Conservation (phyloP, 495 filamentous ascomycete species). For the Penicillium taxi region DNA sequence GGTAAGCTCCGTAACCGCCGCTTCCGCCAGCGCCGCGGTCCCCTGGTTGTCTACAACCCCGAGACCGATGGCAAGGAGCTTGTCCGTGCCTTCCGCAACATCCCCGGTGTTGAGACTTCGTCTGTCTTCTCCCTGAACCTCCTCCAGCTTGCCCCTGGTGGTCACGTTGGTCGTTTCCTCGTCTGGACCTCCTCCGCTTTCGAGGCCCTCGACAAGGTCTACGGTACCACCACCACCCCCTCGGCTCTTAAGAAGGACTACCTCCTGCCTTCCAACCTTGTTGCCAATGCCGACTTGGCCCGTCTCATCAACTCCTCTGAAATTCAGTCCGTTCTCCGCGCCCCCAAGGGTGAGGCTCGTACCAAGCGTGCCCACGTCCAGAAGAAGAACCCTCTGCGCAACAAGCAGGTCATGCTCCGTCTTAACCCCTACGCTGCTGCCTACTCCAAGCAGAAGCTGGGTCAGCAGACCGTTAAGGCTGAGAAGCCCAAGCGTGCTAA, state of each 20-base stretch:
- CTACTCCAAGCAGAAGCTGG: conserved; percentile 76
- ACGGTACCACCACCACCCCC: conserved; percentile 78
- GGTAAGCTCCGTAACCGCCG: conserved; percentile 93
- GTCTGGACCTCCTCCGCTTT: conserved; percentile 98
- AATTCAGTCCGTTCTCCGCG: conserved; percentile 86
- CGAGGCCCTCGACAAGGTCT: conserved; percentile 90
- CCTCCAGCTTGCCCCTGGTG: conserved; percentile 96
- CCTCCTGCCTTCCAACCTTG: conserved; percentile 80
- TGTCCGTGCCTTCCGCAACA: conserved; percentile 90
- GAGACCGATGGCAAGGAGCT: conserved; percentile 88
- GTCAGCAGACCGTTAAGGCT: conserved; percentile 49
- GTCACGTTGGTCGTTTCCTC: conserved; percentile 97
- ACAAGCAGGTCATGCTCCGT: conserved; percentile 93
- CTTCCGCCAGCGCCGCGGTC: conserved; percentile 93
- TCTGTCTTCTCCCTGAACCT: conserved; percentile 95
- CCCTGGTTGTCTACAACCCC: conserved; percentile 91
- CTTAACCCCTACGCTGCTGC: conserved; percentile 93
- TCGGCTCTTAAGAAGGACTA: conserved; percentile 96
- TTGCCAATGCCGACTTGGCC: conserved; percentile 84
- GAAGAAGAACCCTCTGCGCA: conserved; percentile 99
- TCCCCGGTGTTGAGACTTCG: conserved; percentile 95
- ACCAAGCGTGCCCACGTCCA: conserved; percentile 87
- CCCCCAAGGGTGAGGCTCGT: conserved; percentile 76
- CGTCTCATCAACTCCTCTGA: conserved; percentile 98
- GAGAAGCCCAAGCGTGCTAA: conserved; percentile 46